Evolutionary conservation across 2,329 filamentous ascomycete genomes (phyloP).

Genomic region (Venturia pyrina): DNA sequence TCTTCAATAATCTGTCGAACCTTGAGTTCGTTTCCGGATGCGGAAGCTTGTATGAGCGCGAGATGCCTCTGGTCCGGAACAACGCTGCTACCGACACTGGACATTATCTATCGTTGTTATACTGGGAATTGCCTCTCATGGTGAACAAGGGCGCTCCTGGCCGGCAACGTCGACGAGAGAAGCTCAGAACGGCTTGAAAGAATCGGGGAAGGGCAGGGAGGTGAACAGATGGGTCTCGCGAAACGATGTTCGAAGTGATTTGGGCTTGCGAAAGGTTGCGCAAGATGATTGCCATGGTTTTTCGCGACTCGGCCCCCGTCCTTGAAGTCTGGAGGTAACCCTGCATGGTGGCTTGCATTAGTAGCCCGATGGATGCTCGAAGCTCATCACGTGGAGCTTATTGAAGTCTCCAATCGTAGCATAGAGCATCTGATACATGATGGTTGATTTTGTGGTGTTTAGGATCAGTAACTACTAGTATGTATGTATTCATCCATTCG

Average conservation of each 20-base stretch:
- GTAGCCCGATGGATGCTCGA: not conserved
- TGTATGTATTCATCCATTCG: no score
- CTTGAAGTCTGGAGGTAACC: not conserved
- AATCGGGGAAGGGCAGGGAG: not conserved
- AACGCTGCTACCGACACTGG: conserved; percentile 3
- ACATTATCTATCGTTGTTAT: not conserved
- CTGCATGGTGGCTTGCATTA: not conserved
- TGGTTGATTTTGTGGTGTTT: no score
- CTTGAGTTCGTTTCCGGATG: not conserved
- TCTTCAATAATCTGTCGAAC: conserved; percentile 9
- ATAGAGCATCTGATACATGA: no score
- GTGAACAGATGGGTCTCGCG: not conserved
- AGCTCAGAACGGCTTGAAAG: not conserved
- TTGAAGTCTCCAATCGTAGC: conserved; percentile 12
- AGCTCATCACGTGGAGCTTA: not conserved
- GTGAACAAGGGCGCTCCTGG: not conserved
- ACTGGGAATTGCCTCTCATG: not conserved
- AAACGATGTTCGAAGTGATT: not conserved
- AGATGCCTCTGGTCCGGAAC: conserved; percentile 8
- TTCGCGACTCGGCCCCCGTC: not conserved
- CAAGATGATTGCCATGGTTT: not conserved
- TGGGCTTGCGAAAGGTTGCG: not conserved
- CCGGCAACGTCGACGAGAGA: not conserved
- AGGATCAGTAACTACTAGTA: no score
- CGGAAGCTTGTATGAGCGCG: conserved; percentile 9